Percentiles rank a stretch among this genome's conserved stretches.
Evolutionary conservation across 306 rosid species (phyloP).

Genomic region (Quercus parvula): DNA sequence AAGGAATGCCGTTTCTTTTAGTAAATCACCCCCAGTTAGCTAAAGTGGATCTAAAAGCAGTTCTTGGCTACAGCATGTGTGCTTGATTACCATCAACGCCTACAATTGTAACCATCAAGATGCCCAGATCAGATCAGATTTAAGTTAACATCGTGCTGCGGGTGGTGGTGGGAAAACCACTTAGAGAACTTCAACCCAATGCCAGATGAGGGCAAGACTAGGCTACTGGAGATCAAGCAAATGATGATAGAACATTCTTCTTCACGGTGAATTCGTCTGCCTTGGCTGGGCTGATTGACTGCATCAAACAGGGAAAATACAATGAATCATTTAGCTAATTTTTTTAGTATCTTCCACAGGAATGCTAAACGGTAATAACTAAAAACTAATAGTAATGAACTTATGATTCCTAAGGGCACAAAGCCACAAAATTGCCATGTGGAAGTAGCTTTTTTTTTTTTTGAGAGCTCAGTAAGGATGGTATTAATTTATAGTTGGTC

Average conservation of each 20-base stretch:
- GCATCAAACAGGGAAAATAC: constrained; percentile 23
- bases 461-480: too few relatives aligned
- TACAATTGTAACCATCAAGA: background rate
- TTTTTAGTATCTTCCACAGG: background rate
- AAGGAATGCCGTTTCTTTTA: background rate
- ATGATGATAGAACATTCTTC: constrained; percentile 72
- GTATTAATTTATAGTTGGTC: background rate
- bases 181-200: background rate
- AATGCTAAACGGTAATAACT: background rate
- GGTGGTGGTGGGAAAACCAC: background rate
- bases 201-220: background rate
- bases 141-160: background rate
- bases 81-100: background rate
- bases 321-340: background rate
- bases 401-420: background rate
- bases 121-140: background rate
- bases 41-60: background rate
- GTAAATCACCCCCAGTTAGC: background rate
- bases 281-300: constrained; percentile 83
- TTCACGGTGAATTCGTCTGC: constrained; percentile 84
- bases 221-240: constrained; percentile 28
- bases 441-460: background rate
- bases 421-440: background rate
- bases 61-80: background rate
- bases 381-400: background rate